Percentiles rank a stretch among this genome's conserved stretches.
Conservation (phyloP, 2,329 filamentous ascomycete genomes). For the Aspergillus uvarum region DNA sequence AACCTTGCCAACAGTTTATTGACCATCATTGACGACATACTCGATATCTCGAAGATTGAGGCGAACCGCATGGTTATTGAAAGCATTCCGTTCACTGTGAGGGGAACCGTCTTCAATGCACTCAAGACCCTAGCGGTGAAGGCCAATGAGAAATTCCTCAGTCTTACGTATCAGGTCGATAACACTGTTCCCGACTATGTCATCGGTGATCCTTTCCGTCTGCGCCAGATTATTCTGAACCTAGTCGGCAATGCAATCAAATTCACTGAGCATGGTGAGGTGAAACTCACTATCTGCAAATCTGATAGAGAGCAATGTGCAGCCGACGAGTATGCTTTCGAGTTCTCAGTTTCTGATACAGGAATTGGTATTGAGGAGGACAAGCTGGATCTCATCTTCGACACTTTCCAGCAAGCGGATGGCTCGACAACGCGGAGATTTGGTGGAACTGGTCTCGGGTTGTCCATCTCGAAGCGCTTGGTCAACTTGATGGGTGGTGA, state of each 20-base stretch:
- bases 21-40: conserved; percentile 87
- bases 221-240: conserved; percentile 95
- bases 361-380: conserved; percentile 95
- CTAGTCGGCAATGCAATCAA: conserved; percentile 98
- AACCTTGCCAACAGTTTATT: conserved; percentile 93
- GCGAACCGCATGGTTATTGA: conserved; percentile 98
- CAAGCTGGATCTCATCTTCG: conserved; percentile 95
- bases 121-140: conserved; percentile 96
- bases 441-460: conserved; percentile 86
- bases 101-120: conserved; percentile 94
- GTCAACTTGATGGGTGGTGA: conserved; percentile 96
- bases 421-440: conserved; percentile 96
- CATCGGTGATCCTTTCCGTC: conserved; percentile 91
- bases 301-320: conserved; percentile 65
- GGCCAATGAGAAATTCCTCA: conserved; percentile 92
- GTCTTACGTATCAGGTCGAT: conserved; percentile 90
- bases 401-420: conserved; percentile 98
- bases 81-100: conserved; percentile 91
- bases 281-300: conserved; percentile 86
- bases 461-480: conserved; percentile 92
- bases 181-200: conserved; percentile 93
- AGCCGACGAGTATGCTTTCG: conserved; percentile 81
- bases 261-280: conserved; percentile 95
- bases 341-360: conserved; percentile 93
- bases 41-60: conserved; percentile 76